Percentiles rank a stretch among this genome's conserved stretches.
These are phyloP conservation scores for Litchi chinensis DNA, from an alignment of 345 rosid genomes.

Conservation along the genomic window DNA sequence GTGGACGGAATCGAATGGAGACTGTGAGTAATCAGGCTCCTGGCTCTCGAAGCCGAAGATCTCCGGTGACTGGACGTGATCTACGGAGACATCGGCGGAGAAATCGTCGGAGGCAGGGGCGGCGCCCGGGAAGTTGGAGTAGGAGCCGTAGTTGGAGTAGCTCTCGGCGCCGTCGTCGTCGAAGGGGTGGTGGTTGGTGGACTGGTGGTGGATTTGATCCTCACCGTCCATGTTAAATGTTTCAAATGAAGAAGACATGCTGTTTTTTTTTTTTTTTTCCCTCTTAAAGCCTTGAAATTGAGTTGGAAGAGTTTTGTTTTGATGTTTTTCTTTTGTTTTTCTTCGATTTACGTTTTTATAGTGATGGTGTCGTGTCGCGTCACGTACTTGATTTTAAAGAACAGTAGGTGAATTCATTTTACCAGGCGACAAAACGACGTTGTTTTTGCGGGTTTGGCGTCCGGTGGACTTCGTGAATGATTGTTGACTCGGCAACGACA, in stretches of 20 bases:
- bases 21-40: slow-evolving; percentile 43
- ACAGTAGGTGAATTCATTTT: neutral
- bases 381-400: neutral
- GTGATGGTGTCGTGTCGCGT: neutral
- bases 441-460: neutral
- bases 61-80: slow-evolving; percentile 24
- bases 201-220: slow-evolving; percentile 30
- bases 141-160: slow-evolving; percentile 43
- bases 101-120: slow-evolving; percentile 25
- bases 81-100: slow-evolving; percentile 31
- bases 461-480: neutral
- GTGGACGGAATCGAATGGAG: slow-evolving; percentile 50
- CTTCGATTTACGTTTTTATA: slow-evolving; percentile 2
- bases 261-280: neutral
- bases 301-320: neutral
- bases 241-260: slow-evolving; percentile 50
- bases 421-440: slow-evolving; percentile 9
- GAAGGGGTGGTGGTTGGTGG: slow-evolving; percentile 38
- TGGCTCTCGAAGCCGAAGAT: slow-evolving; percentile 54
- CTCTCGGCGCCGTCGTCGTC: slow-evolving; percentile 35
- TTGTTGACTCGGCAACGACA: neutral
- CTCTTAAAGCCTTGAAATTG: neutral
- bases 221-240: slow-evolving; percentile 45
- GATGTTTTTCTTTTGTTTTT: neutral
- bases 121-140: slow-evolving; percentile 47